Conservation (phyloP, 306 rosid species). For the Sechiopsis laciniata region DNA sequence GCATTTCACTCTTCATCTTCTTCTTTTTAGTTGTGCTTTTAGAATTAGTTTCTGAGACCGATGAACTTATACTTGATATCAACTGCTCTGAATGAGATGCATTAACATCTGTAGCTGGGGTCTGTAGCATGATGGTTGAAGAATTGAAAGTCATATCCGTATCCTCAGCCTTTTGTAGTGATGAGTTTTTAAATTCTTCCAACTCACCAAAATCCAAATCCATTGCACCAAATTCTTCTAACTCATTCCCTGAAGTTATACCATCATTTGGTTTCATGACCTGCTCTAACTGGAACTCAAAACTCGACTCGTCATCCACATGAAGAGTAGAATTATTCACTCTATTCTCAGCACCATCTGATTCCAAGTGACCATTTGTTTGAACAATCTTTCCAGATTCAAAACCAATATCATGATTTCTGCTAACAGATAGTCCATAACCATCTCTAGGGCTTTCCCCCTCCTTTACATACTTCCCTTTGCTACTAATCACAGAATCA, state of each 20-base stretch:
- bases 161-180: constrained; percentile 29
- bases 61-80: constrained; percentile 25
- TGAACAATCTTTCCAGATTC: constrained; percentile 29
- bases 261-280: constrained; percentile 30
- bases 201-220: constrained; percentile 21
- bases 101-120: constrained; percentile 29
- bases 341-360: constrained; percentile 27
- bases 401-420: constrained; percentile 24
- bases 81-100: constrained; percentile 21
- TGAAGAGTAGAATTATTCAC: constrained; percentile 24
- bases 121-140: constrained; percentile 18
- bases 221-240: constrained; percentile 19
- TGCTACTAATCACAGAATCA: constrained; percentile 9
- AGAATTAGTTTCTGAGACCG: constrained; percentile 28
- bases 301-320: constrained; percentile 28
- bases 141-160: constrained; percentile 23
- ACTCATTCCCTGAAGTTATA: constrained; percentile 26
- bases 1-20: constrained; percentile 60
- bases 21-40: constrained; percentile 27
- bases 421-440: constrained; percentile 20
- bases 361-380: constrained; percentile 23
- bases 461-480: constrained; percentile 23
- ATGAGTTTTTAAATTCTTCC: constrained; percentile 24
- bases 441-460: background rate
- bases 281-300: constrained; percentile 31